phyloP scores from a whole-genome alignment of 805 yeast species.

The Wickerhamomyces mucosus region DNA sequence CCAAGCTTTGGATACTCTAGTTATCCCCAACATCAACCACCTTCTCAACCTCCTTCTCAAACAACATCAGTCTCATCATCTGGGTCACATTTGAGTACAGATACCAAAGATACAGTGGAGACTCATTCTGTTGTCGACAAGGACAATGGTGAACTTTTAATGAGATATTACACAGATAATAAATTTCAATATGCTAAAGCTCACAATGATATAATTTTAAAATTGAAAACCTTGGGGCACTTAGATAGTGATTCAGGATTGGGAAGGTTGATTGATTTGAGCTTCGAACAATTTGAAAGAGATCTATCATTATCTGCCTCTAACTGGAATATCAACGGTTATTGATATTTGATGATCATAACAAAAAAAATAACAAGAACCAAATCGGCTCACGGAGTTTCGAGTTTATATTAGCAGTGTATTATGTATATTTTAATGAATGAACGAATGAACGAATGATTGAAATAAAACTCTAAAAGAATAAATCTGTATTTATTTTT shows the following conservation, averaged over 20 bases:
- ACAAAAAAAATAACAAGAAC: background rate
- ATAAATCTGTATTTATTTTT: background rate
- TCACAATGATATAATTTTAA: slow-evolving; percentile 10
- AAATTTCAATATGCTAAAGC: slow-evolving; percentile 15
- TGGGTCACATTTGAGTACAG: too few relatives aligned
- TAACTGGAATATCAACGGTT: too few relatives aligned
- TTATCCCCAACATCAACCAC: slow-evolving; percentile 1
- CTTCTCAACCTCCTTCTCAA: background rate
- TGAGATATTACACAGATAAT: slow-evolving; percentile 13
- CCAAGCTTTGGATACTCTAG: background rate
- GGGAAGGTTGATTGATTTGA: slow-evolving; percentile 11
- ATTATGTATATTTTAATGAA: too few relatives aligned
- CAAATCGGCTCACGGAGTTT: background rate
- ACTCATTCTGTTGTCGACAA: background rate
- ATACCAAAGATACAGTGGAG: background rate
- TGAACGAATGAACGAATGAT: background rate
- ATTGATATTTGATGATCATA: too few relatives aligned
- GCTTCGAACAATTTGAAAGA: slow-evolving; percentile 15
- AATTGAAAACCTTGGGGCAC: slow-evolving; percentile 7
- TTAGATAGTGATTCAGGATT: slow-evolving; percentile 4
- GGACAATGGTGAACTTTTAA: too few relatives aligned
- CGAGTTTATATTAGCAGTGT: background rate
- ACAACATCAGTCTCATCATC: background rate
- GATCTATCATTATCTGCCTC: too few relatives aligned
- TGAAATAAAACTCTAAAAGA: background rate